Conservation (phyloP, 805 yeast species). For the Metschnikowia gruessii region DNA sequence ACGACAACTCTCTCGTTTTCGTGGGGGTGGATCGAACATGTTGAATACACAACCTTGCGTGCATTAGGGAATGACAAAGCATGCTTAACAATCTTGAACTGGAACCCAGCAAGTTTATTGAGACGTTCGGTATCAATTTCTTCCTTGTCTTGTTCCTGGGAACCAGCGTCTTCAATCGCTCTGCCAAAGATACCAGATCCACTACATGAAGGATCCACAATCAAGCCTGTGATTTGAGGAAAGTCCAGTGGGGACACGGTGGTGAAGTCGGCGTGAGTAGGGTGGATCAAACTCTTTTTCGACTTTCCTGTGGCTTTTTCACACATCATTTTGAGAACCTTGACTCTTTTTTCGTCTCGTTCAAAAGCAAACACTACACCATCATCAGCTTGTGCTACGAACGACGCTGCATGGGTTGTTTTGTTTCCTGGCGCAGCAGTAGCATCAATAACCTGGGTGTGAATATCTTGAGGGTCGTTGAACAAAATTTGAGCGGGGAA, state of each 20-base stretch:
- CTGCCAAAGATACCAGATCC: conserved; percentile 98
- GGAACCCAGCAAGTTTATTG: conserved; percentile 77
- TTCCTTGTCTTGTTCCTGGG: conserved; percentile 38
- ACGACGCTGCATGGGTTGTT: conserved; percentile 86
- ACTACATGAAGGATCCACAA: conserved; percentile 96
- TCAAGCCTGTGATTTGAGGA: conserved; percentile 66
- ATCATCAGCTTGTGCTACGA: conserved; percentile 34
- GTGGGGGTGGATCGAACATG: conserved; percentile 91
- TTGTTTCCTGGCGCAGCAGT: conserved; percentile 99
- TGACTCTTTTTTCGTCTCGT: conserved; percentile 70
- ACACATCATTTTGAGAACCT: conserved; percentile 72
- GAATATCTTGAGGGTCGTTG: conserved; percentile 45
- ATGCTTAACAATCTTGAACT: conserved; percentile 81
- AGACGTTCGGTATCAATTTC: conserved; percentile 57
- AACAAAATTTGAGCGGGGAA: conserved; percentile 86
- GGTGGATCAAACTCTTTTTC: conserved; percentile 40
- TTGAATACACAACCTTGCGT: conserved; percentile 79
- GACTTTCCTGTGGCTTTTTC: conserved; percentile 52
- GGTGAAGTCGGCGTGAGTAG: conserved; percentile 65
- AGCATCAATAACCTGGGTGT: conserved; percentile 76
- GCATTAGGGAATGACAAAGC: conserved; percentile 82
- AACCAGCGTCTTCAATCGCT: conserved; percentile 51
- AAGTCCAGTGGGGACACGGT: conserved; percentile 55
- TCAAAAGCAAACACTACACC: conserved; percentile 79
- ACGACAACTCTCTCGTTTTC: conserved; percentile 93